phyloP scores from a whole-genome alignment of 2,329 filamentous ascomycete genomes.

The Claviceps sp. region DNA sequence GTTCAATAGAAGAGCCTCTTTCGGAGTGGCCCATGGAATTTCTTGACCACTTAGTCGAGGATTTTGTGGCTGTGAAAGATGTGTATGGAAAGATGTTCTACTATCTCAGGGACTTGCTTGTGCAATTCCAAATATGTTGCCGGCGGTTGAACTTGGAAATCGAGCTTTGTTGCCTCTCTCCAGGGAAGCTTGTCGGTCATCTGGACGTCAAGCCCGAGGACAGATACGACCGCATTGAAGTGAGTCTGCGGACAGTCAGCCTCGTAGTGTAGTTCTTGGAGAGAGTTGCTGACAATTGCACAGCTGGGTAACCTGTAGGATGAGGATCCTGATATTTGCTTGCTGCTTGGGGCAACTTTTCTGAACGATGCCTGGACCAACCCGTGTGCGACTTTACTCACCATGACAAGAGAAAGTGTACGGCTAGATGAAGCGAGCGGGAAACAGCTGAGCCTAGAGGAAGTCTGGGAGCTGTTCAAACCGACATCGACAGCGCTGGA shows the following conservation, averaged over 20 bases:
- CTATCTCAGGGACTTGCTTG: conserved; percentile 12
- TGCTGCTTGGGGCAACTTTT: conserved; percentile 5
- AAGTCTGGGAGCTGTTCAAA: background rate
- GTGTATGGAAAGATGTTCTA: conserved; percentile 17
- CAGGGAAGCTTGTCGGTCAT: background rate
- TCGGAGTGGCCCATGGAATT: conserved; percentile 16
- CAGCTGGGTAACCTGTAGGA: conserved; percentile 12
- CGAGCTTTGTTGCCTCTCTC: background rate
- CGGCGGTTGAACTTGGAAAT: background rate
- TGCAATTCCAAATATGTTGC: conserved; percentile 10
- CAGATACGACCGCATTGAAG: conserved; percentile 10
- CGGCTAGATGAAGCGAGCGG: background rate
- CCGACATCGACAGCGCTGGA: background rate
- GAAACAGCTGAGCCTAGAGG: background rate
- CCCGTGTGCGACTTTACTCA: conserved; percentile 13
- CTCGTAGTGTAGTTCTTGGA: too few species aligned
- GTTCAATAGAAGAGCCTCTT: conserved; percentile 12
- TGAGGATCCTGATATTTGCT: conserved; percentile 1
- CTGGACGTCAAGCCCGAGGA: background rate
- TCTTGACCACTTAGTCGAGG: conserved; percentile 7
- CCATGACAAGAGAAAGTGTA: conserved; percentile 6
- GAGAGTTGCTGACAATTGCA: background rate
- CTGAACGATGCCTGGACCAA: conserved; percentile 14
- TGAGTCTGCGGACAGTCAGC: background rate
- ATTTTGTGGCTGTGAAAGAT: conserved; percentile 11